Evolutionary conservation across 345 rosid genomes (phyloP).

Genomic region (Hibiscus tridactylites): DNA sequence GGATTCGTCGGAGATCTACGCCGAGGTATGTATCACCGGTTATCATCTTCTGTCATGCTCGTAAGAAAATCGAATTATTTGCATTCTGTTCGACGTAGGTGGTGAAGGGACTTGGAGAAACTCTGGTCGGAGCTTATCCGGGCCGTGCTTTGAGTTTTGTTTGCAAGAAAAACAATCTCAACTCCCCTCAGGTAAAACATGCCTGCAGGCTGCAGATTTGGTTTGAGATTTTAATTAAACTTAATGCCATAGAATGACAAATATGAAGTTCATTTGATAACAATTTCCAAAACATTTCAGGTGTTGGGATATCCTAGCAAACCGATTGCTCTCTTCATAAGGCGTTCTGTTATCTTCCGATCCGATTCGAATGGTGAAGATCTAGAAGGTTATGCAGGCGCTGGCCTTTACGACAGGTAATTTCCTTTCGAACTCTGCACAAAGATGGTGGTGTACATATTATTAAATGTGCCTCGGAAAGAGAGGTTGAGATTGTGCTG

Average conservation of each 20-base stretch:
- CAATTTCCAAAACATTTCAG: constrained; percentile 29
- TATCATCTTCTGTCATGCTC: not conserved
- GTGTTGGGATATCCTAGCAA: constrained; percentile 96
- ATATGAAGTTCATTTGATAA: not conserved
- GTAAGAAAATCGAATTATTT: constrained; percentile 2
- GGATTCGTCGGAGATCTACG: constrained; percentile 85
- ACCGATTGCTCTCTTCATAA: constrained; percentile 82
- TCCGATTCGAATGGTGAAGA: constrained; percentile 99
- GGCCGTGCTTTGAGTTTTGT: constrained; percentile 95
- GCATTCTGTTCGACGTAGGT: constrained; percentile 38
- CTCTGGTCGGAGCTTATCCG: constrained; percentile 97
- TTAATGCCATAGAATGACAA: not conserved
- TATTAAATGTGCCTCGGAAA: not conserved
- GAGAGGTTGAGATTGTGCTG: not conserved
- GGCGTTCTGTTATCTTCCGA: constrained; percentile 80
- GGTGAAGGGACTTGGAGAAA: constrained; percentile 96
- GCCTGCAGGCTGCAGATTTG: not conserved
- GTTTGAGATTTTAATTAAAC: not conserved
- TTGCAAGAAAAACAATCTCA: constrained; percentile 63
- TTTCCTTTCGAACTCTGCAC: not conserved
- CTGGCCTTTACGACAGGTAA: constrained; percentile 99
- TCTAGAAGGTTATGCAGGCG: constrained; percentile 98
- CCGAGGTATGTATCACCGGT: constrained; percentile 52
- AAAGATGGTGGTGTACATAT: not conserved
- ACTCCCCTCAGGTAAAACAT: constrained; percentile 60